These are phyloP conservation scores for Herpetospermum pedunculosum DNA, from an alignment of 306 rosid species.

Conservation along the genomic window DNA sequence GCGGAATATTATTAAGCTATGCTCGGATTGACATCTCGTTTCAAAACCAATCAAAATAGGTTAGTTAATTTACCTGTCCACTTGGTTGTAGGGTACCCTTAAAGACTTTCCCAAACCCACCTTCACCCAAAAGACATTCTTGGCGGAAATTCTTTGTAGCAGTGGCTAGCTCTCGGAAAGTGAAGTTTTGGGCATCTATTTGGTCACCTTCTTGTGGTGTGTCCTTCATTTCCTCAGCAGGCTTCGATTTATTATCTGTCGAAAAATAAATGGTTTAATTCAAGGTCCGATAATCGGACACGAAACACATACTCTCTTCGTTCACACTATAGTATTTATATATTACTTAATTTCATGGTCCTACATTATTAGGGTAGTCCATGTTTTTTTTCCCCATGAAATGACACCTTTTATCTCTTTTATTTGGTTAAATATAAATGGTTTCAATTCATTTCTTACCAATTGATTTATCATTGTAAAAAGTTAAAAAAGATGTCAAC, in stretches of 20 bases:
- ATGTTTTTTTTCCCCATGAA: not conserved
- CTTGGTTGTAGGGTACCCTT: conserved; percentile 57
- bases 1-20: too few relatives aligned
- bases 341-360: not conserved
- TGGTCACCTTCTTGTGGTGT: conserved; percentile 25
- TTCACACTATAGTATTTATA: not conserved
- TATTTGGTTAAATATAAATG: not conserved
- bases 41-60: too few relatives aligned
- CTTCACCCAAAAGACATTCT: conserved; percentile 78
- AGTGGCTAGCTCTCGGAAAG: conserved; percentile 73
- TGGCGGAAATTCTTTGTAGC: conserved; percentile 87
- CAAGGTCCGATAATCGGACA: not conserved
- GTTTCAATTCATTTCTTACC: too few relatives aligned
- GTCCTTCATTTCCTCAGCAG: conserved; percentile 18
- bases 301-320: not conserved
- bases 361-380: too few relatives aligned
- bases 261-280: not conserved
- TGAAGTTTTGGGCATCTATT: conserved; percentile 56
- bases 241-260: conserved; percentile 5
- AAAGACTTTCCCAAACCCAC: conserved; percentile 88
- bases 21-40: not conserved
- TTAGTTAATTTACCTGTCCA: conserved; percentile 55
- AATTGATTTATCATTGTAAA: too few relatives aligned
- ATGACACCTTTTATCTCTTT: not conserved
- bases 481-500: too few relatives aligned